Conservation (phyloP, 176 grass and related monocot genomes). For the Dendrocalamus sinicus region DNA sequence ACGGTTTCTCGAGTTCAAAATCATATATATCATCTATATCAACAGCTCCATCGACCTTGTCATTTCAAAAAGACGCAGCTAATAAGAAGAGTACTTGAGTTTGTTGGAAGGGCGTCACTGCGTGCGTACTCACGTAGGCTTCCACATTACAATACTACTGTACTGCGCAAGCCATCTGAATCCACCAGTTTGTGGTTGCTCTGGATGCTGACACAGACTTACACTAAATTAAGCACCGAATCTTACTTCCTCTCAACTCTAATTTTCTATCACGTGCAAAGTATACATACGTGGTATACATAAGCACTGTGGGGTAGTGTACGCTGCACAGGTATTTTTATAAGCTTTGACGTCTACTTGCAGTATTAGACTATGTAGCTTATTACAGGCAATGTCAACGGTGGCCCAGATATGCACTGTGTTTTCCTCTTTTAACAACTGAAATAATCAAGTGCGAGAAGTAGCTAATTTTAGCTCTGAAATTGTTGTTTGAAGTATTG, state of each 20-base stretch:
- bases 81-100: no score
- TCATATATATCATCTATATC: no score
- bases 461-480: constrained; percentile 1
- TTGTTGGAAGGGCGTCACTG: constrained; percentile 16
- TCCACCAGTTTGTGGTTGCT: neutral
- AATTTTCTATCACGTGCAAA: neutral
- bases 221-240: constrained; percentile 10
- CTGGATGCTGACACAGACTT: neutral
- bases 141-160: neutral
- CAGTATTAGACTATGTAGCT: neutral
- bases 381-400: constrained; percentile 23
- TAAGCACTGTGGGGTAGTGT: neutral
- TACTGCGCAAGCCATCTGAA: constrained; percentile 23
- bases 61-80: no score
- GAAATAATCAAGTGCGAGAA: constrained; percentile 7
- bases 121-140: constrained; percentile 26
- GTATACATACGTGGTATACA: neutral
- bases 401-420: neutral
- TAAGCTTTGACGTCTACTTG: constrained; percentile 32
- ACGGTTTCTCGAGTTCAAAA: fast-evolving
- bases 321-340: neutral
- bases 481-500: neutral
- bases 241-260: neutral
- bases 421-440: neutral
- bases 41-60: fast-evolving